Evolutionary conservation across 495 filamentous ascomycete genomes (phyloP).

Genomic region (Penicillium samsonianum): DNA sequence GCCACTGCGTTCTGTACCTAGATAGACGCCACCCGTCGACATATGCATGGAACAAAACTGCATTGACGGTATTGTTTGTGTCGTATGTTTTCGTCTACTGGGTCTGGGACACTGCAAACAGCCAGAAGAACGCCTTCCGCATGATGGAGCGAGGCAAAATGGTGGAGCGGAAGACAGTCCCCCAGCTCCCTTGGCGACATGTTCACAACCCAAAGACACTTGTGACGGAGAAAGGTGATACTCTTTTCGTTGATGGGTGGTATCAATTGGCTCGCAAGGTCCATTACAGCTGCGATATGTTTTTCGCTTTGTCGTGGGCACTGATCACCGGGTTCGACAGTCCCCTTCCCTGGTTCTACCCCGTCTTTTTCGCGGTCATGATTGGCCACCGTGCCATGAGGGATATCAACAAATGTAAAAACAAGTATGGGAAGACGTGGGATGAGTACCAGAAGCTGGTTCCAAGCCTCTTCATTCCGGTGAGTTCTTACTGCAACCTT

Average conservation of each 20-base stretch:
- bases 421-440: constrained; percentile 86
- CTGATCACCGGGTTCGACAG: constrained; percentile 61
- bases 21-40: constrained; percentile 77
- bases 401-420: constrained; percentile 55
- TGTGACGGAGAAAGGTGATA: constrained; percentile 69
- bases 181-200: constrained; percentile 78
- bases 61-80: constrained; percentile 60
- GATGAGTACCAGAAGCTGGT: constrained; percentile 78
- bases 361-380: constrained; percentile 9
- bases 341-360: constrained; percentile 8
- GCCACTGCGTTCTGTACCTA: constrained; percentile 91
- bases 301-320: constrained; percentile 69
- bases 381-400: constrained; percentile 69
- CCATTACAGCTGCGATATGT: constrained; percentile 86
- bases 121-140: constrained; percentile 93
- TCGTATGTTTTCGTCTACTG: constrained; percentile 84
- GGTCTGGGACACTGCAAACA: constrained; percentile 87
- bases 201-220: constrained; percentile 79
- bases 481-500: constrained; percentile 48
- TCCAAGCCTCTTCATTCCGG: constrained; percentile 90
- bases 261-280: constrained; percentile 87
- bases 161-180: constrained; percentile 76
- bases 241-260: constrained; percentile 83
- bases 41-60: constrained; percentile 71
- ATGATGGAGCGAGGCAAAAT: constrained; percentile 72